Conservation (phyloP, 1,284 basidiomycete species). For the Macrocybe sp. region DNA sequence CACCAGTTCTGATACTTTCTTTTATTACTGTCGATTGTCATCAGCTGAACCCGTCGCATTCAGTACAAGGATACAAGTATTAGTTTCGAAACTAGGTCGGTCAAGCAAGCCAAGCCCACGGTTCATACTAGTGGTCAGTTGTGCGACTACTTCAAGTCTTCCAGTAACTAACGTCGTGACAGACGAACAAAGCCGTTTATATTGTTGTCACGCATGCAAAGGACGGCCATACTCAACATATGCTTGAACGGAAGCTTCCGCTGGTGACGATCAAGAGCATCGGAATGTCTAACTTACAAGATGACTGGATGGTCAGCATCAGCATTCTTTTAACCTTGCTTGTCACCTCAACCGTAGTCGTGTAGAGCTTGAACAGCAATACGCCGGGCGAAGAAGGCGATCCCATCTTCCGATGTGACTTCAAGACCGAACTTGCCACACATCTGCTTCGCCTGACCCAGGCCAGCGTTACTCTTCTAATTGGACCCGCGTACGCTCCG, state of each 20-base stretch:
- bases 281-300: constrained; percentile 83
- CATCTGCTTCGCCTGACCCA: constrained; percentile 81
- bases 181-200: constrained; percentile 91
- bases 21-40: constrained; percentile 9
- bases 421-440: constrained; percentile 94
- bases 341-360: neutral
- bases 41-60: constrained; percentile 78
- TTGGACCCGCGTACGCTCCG: constrained; percentile 68
- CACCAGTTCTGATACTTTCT: neutral
- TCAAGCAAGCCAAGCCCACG: constrained; percentile 93
- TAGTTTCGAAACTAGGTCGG: constrained; percentile 85
- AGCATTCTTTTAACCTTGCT: constrained; percentile 17
- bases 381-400: constrained; percentile 89
- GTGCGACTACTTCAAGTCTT: neutral
- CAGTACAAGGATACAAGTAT: constrained; percentile 79
- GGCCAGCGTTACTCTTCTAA: constrained; percentile 70
- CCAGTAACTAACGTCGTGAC: constrained; percentile 2
- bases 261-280: constrained; percentile 85
- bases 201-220: constrained; percentile 72
- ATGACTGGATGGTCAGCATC: constrained; percentile 83
- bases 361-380: too few species aligned
- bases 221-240: constrained; percentile 56
- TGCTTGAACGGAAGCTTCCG: constrained; percentile 86
- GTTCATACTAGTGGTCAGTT: constrained; percentile 81
- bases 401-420: constrained; percentile 85